Base-by-base conservation (phyloP, 1,284 basidiomycete species). In the Fistulina hepatica region DNA sequence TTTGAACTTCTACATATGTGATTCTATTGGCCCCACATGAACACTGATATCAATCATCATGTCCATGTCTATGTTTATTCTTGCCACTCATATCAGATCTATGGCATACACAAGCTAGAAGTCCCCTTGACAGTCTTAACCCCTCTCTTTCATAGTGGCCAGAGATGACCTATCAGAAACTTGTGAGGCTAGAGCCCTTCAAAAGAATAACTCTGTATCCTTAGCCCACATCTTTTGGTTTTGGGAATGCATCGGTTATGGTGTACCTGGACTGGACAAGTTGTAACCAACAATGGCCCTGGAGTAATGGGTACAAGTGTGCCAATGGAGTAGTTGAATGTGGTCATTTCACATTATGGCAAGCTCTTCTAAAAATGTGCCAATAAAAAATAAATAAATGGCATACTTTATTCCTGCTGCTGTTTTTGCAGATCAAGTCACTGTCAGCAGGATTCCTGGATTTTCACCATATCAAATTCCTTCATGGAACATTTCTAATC, bases 171-270 rank as follows among this genome's bases (percentile, higher is more conserved):
- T 62, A 2, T 48, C 55, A 4, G 47, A 49, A 1, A 50, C 49
- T 15, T 48, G 48, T 0, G 57, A 62, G 46, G 55, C 48, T 22
- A 17, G 44, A 4, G 50, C 53, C 16, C 21, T 63, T 0, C 22
- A 36, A 2, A 30, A 27, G 0, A 52, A 56, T 37, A 59, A 44
- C 13, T 38, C 48, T 0, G 17, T 39, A 11, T 25, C 49, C 0
- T 32, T 64, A 0, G 51, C 45, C 0, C 38, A 48, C 5, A 61
- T 56, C 36, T 44, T 61, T 3, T 57, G 54, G 37, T 50, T 54
- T 36, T 47, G 59, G 12, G 51, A 62, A 9, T 48, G 56, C n/a
- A 61, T 55, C 34, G 34, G 53, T 22, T 61, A 59, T 52, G 60
- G 59, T 6, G 37, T 42, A 2, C n/a, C 57, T 0, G n/a, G 27